phyloP scores from a whole-genome alignment of 495 filamentous ascomycete species.

The Schizothecium vesticola region DNA sequence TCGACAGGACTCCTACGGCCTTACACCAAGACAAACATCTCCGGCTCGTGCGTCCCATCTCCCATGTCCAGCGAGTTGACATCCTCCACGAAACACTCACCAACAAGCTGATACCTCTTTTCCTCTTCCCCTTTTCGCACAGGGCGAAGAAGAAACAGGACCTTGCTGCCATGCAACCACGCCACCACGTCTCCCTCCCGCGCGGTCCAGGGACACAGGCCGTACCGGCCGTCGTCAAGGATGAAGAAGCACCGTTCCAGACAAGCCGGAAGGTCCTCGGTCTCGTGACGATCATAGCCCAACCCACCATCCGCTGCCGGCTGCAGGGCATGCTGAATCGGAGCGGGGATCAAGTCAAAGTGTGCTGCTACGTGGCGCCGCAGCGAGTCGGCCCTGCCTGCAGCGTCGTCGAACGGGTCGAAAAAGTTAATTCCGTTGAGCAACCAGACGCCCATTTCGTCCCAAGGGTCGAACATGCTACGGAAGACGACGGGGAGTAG shows the following conservation, averaged over 20 bases:
- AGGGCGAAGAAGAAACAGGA: constrained; percentile 6
- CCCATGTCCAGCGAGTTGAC: no score
- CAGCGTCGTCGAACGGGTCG: not conserved
- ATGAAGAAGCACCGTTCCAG: constrained; percentile 8
- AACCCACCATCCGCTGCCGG: not conserved
- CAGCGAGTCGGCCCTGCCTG: not conserved
- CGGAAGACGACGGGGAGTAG: not conserved
- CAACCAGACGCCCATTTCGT: constrained; percentile 1
- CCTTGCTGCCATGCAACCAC: constrained; percentile 1
- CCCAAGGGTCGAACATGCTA: constrained; percentile 2
- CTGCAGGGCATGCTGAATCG: not conserved
- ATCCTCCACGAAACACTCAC: constrained; percentile 11
- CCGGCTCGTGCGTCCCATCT: no score
- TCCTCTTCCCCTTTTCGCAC: not conserved
- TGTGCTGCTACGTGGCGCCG: not conserved
- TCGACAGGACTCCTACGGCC: no score
- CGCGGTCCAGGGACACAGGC: constrained; percentile 8
- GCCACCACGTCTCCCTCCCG: constrained; percentile 3
- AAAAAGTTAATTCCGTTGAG: not conserved
- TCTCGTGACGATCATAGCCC: not conserved
- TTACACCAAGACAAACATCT: no score
- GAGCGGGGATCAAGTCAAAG: not conserved
- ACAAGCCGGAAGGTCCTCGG: not conserved
- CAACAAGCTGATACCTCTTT: constrained; percentile 6
- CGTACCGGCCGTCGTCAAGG: not conserved